These are phyloP conservation scores for Aspergillus fischeri DNA, from an alignment of 2,329 filamentous ascomycete genomes.

Conservation along the genomic window DNA sequence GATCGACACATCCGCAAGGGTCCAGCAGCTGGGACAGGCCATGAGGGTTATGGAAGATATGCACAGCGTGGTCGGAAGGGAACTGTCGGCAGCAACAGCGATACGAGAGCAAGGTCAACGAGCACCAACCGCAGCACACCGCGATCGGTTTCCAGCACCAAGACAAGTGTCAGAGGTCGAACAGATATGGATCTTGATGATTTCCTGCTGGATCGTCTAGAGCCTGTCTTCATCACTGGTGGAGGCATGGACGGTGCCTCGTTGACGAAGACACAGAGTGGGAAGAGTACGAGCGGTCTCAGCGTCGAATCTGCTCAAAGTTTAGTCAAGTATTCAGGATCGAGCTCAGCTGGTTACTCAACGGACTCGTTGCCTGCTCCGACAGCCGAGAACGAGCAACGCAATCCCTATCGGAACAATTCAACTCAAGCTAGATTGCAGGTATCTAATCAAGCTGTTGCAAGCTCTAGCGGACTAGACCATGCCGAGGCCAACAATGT, in stretches of 20 bases:
- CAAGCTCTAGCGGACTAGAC: neutral
- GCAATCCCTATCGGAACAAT: neutral
- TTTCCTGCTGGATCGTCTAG: conserved; percentile 44
- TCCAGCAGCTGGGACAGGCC: conserved; percentile 85
- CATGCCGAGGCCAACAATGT: neutral
- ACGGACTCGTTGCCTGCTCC: conserved; percentile 30
- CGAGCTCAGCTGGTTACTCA: conserved; percentile 28
- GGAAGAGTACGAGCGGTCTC: conserved; percentile 35
- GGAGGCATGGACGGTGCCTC: conserved; percentile 35
- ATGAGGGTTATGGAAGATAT: conserved; percentile 62
- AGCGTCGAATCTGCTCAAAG: conserved; percentile 28
- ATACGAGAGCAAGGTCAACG: conserved; percentile 37
- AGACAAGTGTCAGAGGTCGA: conserved; percentile 39
- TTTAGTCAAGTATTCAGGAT: conserved; percentile 15
- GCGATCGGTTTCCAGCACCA: conserved; percentile 35
- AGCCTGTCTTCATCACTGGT: conserved; percentile 48
- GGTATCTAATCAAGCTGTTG: conserved; percentile 5
- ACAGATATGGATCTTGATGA: conserved; percentile 45
- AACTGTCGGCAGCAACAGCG: conserved; percentile 39
- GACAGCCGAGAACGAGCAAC: neutral
- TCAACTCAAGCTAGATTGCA: neutral
- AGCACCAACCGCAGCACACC: conserved; percentile 36
- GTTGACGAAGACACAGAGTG: conserved; percentile 37
- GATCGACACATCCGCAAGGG: conserved; percentile 64
- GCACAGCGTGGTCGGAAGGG: conserved; percentile 41